Evolutionary conservation across 1,284 basidiomycete genomes (phyloP).

Genomic region (Leccinum subspadiceum): DNA sequence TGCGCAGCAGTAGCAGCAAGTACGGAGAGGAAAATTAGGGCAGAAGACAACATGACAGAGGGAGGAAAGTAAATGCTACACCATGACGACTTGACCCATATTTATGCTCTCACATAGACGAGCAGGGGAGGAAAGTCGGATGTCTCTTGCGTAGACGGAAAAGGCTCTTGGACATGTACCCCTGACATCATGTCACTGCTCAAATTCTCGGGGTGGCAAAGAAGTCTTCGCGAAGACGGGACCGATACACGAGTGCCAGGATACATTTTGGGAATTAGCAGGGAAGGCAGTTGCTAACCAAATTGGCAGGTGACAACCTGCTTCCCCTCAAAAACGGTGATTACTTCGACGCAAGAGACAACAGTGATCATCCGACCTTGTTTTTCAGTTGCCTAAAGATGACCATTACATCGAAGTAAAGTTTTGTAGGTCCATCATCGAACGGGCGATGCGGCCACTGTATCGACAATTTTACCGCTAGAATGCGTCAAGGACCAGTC

Average conservation of each 20-base stretch:
- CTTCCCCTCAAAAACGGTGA: neutral
- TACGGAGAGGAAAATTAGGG: conserved; percentile 13
- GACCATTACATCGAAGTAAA: neutral
- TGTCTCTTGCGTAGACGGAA: neutral
- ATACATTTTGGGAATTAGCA: neutral
- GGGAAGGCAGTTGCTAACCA: neutral
- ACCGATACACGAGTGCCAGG: neutral
- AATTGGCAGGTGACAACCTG: neutral
- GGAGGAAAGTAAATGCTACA: neutral
- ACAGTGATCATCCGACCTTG: neutral
- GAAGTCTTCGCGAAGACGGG: neutral
- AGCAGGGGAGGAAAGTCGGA: neutral
- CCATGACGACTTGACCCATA: neutral
- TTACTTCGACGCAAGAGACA: neutral
- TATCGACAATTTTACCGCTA: neutral
- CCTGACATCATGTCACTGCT: neutral
- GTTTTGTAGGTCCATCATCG: neutral
- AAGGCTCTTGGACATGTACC: neutral
- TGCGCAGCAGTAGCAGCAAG: conserved; percentile 14
- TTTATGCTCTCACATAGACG: conserved; percentile 16
- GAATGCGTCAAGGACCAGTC: neutral
- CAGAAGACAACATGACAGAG: conserved; percentile 10
- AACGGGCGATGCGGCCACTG: neutral
- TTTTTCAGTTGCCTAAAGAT: neutral
- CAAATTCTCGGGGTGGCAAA: neutral